phyloP scores from a whole-genome alignment of 257 asterid species.

The Penstemon eatonii region DNA sequence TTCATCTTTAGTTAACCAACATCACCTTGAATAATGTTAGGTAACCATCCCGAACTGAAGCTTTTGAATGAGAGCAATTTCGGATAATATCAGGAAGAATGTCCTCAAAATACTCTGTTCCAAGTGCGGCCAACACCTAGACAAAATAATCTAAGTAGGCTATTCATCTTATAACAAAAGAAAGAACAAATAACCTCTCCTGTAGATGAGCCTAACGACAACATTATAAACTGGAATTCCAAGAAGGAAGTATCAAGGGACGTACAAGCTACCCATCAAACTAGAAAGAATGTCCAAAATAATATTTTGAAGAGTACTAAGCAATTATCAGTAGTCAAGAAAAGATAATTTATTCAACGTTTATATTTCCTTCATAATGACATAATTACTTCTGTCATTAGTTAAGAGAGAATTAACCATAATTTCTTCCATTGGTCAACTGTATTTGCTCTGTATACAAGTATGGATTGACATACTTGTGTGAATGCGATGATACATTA shows the following conservation, averaged over 20 bases:
- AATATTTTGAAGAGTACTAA: no score
- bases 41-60: constrained; percentile 95
- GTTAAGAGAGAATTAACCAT: background rate
- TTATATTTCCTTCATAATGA: background rate
- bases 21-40: constrained; percentile 85
- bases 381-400: background rate
- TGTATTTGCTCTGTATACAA: background rate
- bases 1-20: background rate
- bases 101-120: constrained; percentile 76
- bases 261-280: constrained; percentile 8
- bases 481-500: background rate
- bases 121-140: constrained; percentile 96
- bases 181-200: constrained; percentile 3
- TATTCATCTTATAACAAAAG: background rate
- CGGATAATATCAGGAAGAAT: constrained; percentile 86
- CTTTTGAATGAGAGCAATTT: constrained; percentile 88
- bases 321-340: no score
- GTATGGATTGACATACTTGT: constrained; percentile 10
- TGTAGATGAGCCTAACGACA: constrained; percentile 8
- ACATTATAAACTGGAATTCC: constrained; percentile 1
- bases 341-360: background rate
- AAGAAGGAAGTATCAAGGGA: constrained; percentile 1
- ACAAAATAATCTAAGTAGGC: constrained; percentile 24
- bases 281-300: no score
- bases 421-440: background rate